Evolutionary conservation across 2,329 filamentous ascomycete species (phyloP).

Genomic region (Talaromyces sp.): DNA sequence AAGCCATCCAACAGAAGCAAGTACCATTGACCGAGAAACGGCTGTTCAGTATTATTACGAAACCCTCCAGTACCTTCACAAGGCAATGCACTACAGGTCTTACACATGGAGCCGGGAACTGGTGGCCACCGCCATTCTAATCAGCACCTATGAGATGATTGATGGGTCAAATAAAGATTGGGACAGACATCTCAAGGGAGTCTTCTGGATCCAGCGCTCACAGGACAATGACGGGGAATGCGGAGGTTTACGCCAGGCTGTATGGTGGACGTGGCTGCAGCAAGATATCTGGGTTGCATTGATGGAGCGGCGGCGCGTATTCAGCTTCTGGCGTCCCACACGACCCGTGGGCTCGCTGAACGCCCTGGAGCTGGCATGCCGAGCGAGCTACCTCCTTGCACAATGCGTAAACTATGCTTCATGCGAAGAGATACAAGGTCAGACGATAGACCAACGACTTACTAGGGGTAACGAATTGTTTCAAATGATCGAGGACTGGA

Average conservation of each 20-base stretch:
- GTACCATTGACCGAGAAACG: slow-evolving; percentile 31
- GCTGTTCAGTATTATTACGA: slow-evolving; percentile 58
- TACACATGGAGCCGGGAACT: slow-evolving; percentile 58
- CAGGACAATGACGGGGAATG: slow-evolving; percentile 58
- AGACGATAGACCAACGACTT: slow-evolving; percentile 41
- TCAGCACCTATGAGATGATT: slow-evolving; percentile 65
- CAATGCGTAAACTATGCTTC: slow-evolving; percentile 57
- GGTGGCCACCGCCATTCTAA: slow-evolving; percentile 55
- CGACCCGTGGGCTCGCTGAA: slow-evolving; percentile 46
- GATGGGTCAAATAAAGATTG: slow-evolving; percentile 54
- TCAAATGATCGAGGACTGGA: slow-evolving; percentile 50
- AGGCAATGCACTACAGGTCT: slow-evolving; percentile 54
- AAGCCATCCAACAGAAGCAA: slow-evolving; percentile 16
- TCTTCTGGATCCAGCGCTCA: slow-evolving; percentile 63
- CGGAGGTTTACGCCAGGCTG: slow-evolving; percentile 52
- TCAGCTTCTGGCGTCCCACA: slow-evolving; percentile 57
- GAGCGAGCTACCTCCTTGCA: slow-evolving; percentile 53
- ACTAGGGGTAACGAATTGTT: slow-evolving; percentile 44
- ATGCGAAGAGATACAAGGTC: slow-evolving; percentile 44
- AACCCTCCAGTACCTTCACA: slow-evolving; percentile 58
- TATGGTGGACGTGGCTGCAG: slow-evolving; percentile 65
- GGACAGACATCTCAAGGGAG: slow-evolving; percentile 60
- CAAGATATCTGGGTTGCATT: slow-evolving; percentile 64
- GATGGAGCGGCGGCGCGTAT: slow-evolving; percentile 51
- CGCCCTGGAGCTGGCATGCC: slow-evolving; percentile 52